phyloP scores from a whole-genome alignment of 257 asterid species.

The Ocimum tenuiflorum region DNA sequence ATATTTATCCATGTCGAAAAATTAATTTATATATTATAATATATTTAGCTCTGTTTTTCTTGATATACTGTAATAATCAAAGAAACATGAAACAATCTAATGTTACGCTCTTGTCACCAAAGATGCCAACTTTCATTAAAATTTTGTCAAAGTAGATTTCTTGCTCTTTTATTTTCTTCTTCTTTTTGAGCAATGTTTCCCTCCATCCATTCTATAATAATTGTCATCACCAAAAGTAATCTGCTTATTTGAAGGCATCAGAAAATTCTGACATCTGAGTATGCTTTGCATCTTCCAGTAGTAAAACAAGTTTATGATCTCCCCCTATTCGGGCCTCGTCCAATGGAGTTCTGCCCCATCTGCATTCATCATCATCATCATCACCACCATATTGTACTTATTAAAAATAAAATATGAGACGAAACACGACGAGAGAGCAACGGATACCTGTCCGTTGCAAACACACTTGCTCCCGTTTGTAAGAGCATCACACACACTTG shows the following conservation, averaged over 20 bases:
- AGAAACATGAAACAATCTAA: too few relatives aligned
- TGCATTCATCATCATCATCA: background rate
- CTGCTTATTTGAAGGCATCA: slow-evolving; percentile 1
- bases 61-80: too few relatives aligned
- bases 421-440: background rate
- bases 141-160: too few relatives aligned
- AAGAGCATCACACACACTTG: slow-evolving; percentile 34
- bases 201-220: too few relatives aligned
- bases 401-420: background rate
- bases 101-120: too few relatives aligned
- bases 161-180: too few relatives aligned
- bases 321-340: slow-evolving; percentile 68
- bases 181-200: too few relatives aligned
- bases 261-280: slow-evolving; percentile 36
- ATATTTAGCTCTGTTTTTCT: too few relatives aligned
- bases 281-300: slow-evolving; percentile 49
- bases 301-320: slow-evolving; percentile 35
- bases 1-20: too few relatives aligned
- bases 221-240: too few relatives aligned
- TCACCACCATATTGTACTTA: background rate
- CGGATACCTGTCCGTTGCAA: slow-evolving; percentile 51
- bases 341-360: slow-evolving; percentile 68
- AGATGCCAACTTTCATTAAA: too few relatives aligned
- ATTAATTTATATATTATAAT: too few relatives aligned
- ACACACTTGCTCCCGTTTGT: slow-evolving; percentile 58